These are phyloP conservation scores for Didymella pomorum DNA, from an alignment of 2,329 filamentous ascomycete genomes.

Conservation along the genomic window DNA sequence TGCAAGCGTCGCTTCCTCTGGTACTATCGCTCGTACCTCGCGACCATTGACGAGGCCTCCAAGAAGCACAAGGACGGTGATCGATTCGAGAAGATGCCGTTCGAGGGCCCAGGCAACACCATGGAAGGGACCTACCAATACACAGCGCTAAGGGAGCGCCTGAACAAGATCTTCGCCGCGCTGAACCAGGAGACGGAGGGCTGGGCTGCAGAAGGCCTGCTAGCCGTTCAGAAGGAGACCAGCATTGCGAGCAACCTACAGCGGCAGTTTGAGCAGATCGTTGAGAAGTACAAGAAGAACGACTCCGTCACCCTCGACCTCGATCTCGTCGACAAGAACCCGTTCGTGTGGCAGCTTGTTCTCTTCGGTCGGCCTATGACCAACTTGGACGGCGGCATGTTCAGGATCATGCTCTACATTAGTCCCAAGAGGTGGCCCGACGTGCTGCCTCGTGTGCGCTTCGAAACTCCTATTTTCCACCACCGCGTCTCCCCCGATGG, in stretches of 20 bases:
- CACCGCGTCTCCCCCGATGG: conserved; percentile 83
- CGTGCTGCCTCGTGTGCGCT: conserved; percentile 83
- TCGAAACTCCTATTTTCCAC: conserved; percentile 86
- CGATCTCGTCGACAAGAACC: conserved; percentile 79
- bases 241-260: conserved; percentile 83
- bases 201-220: conserved; percentile 76
- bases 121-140: conserved; percentile 93
- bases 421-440: conserved; percentile 81
- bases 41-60: conserved; percentile 70
- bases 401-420: conserved; percentile 79
- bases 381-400: conserved; percentile 86
- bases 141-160: conserved; percentile 71
- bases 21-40: conserved; percentile 91
- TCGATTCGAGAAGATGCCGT: conserved; percentile 82
- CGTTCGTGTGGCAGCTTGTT: conserved; percentile 87
- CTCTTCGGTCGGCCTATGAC: conserved; percentile 94
- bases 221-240: conserved; percentile 69
- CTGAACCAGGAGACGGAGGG: conserved; percentile 74
- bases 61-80: conserved; percentile 69
- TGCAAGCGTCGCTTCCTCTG: conserved; percentile 92
- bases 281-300: conserved; percentile 74
- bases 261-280: conserved; percentile 84
- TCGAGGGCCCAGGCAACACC: conserved; percentile 76
- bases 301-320: conserved; percentile 77
- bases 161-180: conserved; percentile 72